Evolutionary conservation across 768 basidiomycete species (phyloP).

Genomic region (Thelephora ganbajun): DNA sequence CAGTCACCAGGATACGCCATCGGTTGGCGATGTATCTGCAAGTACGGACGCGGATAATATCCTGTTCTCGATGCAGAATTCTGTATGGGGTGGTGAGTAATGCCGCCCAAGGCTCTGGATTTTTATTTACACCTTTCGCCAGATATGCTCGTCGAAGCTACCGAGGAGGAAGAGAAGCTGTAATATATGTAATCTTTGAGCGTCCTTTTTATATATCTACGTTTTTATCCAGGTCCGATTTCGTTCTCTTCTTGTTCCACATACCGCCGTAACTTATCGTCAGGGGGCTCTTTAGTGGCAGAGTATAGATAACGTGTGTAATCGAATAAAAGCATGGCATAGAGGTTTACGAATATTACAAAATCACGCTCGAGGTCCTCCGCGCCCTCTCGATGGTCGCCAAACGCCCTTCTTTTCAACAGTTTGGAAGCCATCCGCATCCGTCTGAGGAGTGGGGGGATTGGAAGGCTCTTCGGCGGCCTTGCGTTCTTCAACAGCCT

Average conservation of each 20-base stretch:
- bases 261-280: no score
- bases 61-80: conserved; percentile 44
- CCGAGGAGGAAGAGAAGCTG: conserved; percentile 23
- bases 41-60: conserved; percentile 28
- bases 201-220: no score
- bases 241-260: no score
- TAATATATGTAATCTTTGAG: no score
- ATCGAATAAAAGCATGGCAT: no score
- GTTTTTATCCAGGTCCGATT: no score
- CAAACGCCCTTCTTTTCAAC: conserved; percentile 30
- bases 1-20: conserved; percentile 12
- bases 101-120: not conserved
- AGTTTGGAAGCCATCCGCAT: conserved; percentile 63
- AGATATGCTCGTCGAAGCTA: conserved; percentile 33
- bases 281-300: no score
- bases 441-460: conserved; percentile 17
- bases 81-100: conserved; percentile 58
- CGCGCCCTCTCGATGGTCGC: conserved; percentile 10
- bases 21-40: conserved; percentile 10
- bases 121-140: not conserved
- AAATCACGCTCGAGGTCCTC: no score
- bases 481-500: conserved; percentile 1
- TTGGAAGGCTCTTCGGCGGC: conserved; percentile 16
- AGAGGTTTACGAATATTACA: no score
- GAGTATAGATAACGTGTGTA: no score